Conservation (phyloP, 2,329 filamentous ascomycete species). For the Herpotrichia juniperi region DNA sequence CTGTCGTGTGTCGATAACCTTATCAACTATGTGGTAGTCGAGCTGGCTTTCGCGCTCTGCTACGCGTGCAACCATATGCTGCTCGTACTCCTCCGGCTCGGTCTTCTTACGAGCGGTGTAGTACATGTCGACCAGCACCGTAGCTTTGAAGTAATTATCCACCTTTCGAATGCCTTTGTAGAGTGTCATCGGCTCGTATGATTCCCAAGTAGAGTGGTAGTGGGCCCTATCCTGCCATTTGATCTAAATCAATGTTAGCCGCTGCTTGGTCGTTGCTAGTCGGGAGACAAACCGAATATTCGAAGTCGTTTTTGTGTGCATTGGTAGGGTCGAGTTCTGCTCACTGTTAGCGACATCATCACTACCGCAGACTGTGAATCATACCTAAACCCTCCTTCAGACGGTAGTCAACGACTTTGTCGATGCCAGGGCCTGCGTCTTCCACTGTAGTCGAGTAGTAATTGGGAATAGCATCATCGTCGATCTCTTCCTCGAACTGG, state of each 20-base stretch:
- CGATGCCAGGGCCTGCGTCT: slow-evolving; percentile 83
- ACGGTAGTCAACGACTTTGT: slow-evolving; percentile 87
- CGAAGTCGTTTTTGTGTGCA: slow-evolving; percentile 74
- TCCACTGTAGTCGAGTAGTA: slow-evolving; percentile 74
- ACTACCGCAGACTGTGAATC: slow-evolving; percentile 6
- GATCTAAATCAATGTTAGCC: slow-evolving; percentile 61
- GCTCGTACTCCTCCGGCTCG: slow-evolving; percentile 84
- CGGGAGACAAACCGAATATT: slow-evolving; percentile 66
- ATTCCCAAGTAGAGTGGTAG: slow-evolving; percentile 95
- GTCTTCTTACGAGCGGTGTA: slow-evolving; percentile 62
- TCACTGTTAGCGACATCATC: slow-evolving; percentile 21
- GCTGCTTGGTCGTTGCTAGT: not conserved
- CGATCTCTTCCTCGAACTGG: slow-evolving; percentile 62
- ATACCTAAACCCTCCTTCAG: slow-evolving; percentile 67
- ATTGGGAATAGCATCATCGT: slow-evolving; percentile 67
- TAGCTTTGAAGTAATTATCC: slow-evolving; percentile 92
- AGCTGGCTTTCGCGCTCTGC: slow-evolving; percentile 85
- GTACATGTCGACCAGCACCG: slow-evolving; percentile 79
- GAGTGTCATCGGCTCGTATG: slow-evolving; percentile 73
- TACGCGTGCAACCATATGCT: slow-evolving; percentile 94
- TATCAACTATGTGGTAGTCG: slow-evolving; percentile 90
- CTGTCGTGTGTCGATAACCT: slow-evolving; percentile 83
- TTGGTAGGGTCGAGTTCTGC: slow-evolving; percentile 42
- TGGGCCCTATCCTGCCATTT: slow-evolving; percentile 98
- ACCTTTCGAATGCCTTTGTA: slow-evolving; percentile 85